Evolutionary conservation across 352 stramenopile genomes (phyloP), one percentile per base, ranked within the genome.

Genomic region (Globisporangium solare): DNA sequence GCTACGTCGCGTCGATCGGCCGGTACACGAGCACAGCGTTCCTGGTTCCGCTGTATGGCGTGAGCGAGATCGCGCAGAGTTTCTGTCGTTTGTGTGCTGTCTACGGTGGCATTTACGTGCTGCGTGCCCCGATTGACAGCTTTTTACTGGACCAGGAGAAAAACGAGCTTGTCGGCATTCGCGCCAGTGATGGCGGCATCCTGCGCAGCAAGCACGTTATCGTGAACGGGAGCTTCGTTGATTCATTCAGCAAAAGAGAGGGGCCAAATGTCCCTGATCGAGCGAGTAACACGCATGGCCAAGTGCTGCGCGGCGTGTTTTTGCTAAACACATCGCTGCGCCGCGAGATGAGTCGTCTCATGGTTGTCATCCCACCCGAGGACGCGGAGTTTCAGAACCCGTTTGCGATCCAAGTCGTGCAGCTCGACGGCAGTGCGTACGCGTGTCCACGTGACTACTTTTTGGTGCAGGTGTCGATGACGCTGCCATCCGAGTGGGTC

Each of bases 11-110:
- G 35, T 90, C 83, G 2, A 88, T 97, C 21, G 88, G 88, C 7
- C 78, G 85, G 6, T 97, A 96, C 66, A 86, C 87, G 18, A 73
- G 77, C 27, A 95, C 88, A 10, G 86, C 87, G 0, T 96, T 95
- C 60, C 61, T 97, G 15, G 68, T 79, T 2, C 83, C 88, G 24
- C 60, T 94, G 20, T 97, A 94, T 47, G 88, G 88, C 15, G 74
- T 93, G 17, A 87, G 85, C 22, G 88, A 97, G 68, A 66, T 97
- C 27, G 73, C 84, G 1, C 88, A 96, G 70, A 89, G 79, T 45
- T 97, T 97, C 63, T 95, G 88, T 68, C 79, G 87, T 0, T 60
- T 96, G 21, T 79, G 78, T 47, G 87, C 87, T 0, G 86, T 96
- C n/a, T 89, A 96, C 60, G 85, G 86, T 3, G 87, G 79, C 13